Evolutionary conservation across 2,329 filamentous ascomycete genomes (phyloP).

Genomic region (Apiospora hydei): DNA sequence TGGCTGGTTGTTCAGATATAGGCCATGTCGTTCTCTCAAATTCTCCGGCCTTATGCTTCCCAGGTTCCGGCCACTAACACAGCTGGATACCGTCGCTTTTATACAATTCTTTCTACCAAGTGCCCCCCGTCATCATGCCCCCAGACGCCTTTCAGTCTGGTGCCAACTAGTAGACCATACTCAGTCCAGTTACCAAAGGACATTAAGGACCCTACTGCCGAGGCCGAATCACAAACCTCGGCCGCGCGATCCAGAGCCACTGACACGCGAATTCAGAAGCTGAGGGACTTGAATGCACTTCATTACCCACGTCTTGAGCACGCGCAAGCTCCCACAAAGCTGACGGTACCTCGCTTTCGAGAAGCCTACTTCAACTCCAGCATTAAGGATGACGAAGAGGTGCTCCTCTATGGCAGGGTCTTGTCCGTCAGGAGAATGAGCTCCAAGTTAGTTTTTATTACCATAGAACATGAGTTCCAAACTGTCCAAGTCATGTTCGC

Average conservation of each 20-base stretch:
- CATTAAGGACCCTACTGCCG: neutral
- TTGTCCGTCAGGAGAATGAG: conserved; percentile 51
- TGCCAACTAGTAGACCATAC: conserved; percentile 30
- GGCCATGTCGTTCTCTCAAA: conserved; percentile 50
- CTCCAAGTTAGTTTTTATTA: conserved; percentile 83
- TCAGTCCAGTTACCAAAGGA: neutral
- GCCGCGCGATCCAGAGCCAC: conserved; percentile 26
- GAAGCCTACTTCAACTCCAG: conserved; percentile 30
- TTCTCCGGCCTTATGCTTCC: conserved; percentile 64
- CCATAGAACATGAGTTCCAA: conserved; percentile 76
- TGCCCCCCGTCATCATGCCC: conserved; percentile 38
- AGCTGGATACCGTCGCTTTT: conserved; percentile 57
- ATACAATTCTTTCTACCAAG: conserved; percentile 45
- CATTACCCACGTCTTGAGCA: conserved; percentile 62
- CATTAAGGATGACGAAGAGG: conserved; percentile 37
- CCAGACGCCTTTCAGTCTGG: conserved; percentile 28
- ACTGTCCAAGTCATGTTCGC: conserved; percentile 81
- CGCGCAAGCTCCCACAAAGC: conserved; percentile 37
- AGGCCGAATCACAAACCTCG: conserved; percentile 10
- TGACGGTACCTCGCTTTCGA: conserved; percentile 49
- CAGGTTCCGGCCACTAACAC: conserved; percentile 46
- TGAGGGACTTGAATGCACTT: conserved; percentile 56
- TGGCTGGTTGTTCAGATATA: neutral
- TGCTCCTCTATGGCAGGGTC: conserved; percentile 43
- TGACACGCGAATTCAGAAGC: conserved; percentile 56